Evolutionary conservation across 1,284 basidiomycete species (phyloP).

Genomic region (Leccinum griseonigrum): DNA sequence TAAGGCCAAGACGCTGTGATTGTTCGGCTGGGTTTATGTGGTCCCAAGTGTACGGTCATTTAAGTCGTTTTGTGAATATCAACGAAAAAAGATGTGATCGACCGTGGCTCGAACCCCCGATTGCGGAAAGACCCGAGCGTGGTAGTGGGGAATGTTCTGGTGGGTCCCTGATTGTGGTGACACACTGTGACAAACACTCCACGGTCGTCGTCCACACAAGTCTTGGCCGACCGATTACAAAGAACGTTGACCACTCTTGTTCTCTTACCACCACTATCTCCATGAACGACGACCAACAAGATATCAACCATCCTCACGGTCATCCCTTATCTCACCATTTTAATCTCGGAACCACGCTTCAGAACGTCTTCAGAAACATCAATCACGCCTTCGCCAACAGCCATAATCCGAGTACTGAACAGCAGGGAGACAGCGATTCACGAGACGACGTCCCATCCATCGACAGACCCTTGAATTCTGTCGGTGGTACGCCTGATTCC

Average conservation of each 20-base stretch:
- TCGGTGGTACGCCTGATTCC: slow-evolving; percentile 1
- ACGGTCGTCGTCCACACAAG: background rate
- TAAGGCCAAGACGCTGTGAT: slow-evolving; percentile 35
- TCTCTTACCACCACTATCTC: slow-evolving; percentile 22
- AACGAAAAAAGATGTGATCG: background rate
- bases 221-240: slow-evolving; percentile 12
- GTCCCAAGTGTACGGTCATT: too few relatives aligned
- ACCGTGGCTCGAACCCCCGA: slow-evolving; percentile 15
- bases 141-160: slow-evolving; percentile 30
- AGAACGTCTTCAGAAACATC: slow-evolving; percentile 32
- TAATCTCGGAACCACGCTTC: slow-evolving; percentile 27
- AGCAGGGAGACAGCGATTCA: background rate
- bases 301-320: slow-evolving; percentile 10
- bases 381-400: slow-evolving; percentile 30
- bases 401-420: slow-evolving; percentile 5
- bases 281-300: slow-evolving; percentile 24
- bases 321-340: slow-evolving; percentile 21
- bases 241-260: slow-evolving; percentile 10
- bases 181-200: slow-evolving; percentile 20
- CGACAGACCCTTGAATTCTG: slow-evolving; percentile 4
- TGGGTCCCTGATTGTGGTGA: slow-evolving; percentile 19
- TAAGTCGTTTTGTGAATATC: background rate
- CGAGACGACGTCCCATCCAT: slow-evolving; percentile 3
- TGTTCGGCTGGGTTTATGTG: background rate
- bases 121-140: background rate